Conservation (phyloP, 352 stramenopile species). For the Globisporangium acanthophoron region DNA sequence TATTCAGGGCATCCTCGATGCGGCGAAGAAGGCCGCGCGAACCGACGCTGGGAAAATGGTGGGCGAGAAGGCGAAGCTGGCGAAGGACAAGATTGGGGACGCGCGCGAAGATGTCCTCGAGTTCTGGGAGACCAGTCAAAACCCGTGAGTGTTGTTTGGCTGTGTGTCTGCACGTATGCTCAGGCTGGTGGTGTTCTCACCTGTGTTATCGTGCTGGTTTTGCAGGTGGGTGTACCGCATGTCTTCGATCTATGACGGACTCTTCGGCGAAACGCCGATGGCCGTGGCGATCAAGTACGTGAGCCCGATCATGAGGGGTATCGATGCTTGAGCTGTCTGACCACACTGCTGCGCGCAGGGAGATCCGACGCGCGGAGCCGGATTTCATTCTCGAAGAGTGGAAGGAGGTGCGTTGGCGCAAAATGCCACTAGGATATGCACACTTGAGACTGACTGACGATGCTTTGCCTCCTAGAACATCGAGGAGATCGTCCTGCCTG, state of each 20-base stretch:
- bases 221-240: conserved; percentile 94
- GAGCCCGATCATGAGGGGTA: neutral
- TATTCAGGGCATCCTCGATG: conserved; percentile 88
- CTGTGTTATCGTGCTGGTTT: neutral
- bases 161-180: neutral
- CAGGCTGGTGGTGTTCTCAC: neutral
- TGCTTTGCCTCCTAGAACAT: conserved; percentile 55
- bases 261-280: conserved; percentile 96
- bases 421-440: too few relatives aligned
- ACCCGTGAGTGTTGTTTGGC: conserved; percentile 73
- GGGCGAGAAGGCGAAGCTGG: conserved; percentile 61
- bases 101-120: conserved; percentile 85
- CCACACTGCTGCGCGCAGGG: conserved; percentile 21
- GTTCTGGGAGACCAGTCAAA: conserved; percentile 98
- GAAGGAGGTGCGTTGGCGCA: conserved; percentile 58
- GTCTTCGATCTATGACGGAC: conserved; percentile 96
- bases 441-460: neutral
- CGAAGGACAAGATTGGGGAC: conserved; percentile 79
- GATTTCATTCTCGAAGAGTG: conserved; percentile 96
- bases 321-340: neutral
- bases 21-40: conserved; percentile 68
- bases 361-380: conserved; percentile 95
- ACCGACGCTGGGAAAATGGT: conserved; percentile 76
- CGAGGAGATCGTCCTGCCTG: conserved; percentile 90
- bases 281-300: conserved; percentile 87